Percentiles rank a stretch among this genome's conserved stretches.
These are phyloP conservation scores for Hysterangium stoloniferum DNA, from an alignment of 768 basidiomycete genomes.

Conservation along the genomic window DNA sequence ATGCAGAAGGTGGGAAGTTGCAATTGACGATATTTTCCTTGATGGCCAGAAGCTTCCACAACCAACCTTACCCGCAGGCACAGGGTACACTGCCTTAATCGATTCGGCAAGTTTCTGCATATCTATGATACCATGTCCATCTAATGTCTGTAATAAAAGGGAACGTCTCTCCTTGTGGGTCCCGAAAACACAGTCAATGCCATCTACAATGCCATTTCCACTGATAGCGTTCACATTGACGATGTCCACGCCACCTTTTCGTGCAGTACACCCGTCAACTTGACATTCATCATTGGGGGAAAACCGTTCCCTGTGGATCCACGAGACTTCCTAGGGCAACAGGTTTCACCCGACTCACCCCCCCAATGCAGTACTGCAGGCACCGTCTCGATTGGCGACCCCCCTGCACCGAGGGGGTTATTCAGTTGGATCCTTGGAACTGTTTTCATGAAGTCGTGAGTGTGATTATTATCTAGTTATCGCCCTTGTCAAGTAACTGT, in stretches of 20 bases:
- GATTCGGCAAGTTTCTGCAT: conserved; percentile 20
- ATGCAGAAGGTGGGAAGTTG: conserved; percentile 7
- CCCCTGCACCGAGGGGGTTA: not conserved
- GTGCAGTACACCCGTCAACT: not conserved
- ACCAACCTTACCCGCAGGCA: not conserved
- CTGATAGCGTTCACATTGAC: conserved; percentile 12
- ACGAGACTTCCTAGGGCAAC: not conserved
- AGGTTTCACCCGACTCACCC: not conserved
- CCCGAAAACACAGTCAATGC: not conserved
- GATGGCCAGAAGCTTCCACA: not conserved
- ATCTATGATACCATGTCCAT: not conserved
- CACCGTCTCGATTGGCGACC: not conserved
- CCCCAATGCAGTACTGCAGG: conserved; percentile 15
- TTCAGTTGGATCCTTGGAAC: not conserved
- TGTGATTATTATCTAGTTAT: not conserved
- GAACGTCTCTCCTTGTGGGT: not conserved
- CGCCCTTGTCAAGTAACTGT: not conserved
- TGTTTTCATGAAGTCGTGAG: not conserved
- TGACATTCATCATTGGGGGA: conserved; percentile 1
- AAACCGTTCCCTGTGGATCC: not conserved
- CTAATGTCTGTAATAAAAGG: not conserved
- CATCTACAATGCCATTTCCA: not conserved
- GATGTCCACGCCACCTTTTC: not conserved
- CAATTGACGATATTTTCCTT: not conserved
- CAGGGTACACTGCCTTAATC: not conserved